Conservation (phyloP, 108 stramenopile genomes). For the Seminavis robusta region DNA sequence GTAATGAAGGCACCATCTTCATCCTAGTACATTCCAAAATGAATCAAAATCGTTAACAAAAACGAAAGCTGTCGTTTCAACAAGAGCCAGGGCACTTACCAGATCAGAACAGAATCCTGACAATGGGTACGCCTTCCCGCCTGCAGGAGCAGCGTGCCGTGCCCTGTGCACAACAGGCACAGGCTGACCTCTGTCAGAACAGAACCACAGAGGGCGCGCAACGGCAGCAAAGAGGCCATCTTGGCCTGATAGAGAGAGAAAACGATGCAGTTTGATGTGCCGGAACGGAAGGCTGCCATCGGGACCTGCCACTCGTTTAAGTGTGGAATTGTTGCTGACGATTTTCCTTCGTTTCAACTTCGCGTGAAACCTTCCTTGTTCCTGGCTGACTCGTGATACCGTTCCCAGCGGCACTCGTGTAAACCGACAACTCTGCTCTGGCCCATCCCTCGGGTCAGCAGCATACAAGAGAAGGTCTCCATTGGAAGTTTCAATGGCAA, state of each 20-base stretch:
- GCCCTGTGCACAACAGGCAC: constrained; percentile 62
- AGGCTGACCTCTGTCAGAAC: constrained; percentile 69
- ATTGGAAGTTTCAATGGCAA: constrained; percentile 57
- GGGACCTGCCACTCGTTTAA: constrained; percentile 2
- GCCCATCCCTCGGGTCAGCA: constrained; percentile 16
- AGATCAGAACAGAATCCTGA: constrained; percentile 67
- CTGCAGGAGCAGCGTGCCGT: constrained; percentile 76
- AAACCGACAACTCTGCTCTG: constrained; percentile 26
- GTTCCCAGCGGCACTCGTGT: constrained; percentile 44
- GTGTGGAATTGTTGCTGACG: constrained; percentile 10
- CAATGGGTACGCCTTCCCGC: constrained; percentile 62
- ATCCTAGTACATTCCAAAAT: constrained; percentile 11
- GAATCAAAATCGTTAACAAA: not conserved
- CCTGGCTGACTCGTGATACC: constrained; percentile 61
- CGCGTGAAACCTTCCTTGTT: constrained; percentile 57
- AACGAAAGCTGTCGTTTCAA: not conserved
- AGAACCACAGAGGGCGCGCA: constrained; percentile 71
- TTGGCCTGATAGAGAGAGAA: constrained; percentile 60
- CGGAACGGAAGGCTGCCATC: constrained; percentile 25
- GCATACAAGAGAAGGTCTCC: constrained; percentile 72
- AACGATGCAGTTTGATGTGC: constrained; percentile 57
- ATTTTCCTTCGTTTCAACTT: constrained; percentile 75
- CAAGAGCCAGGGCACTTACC: not conserved
- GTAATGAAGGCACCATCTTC: constrained; percentile 60
- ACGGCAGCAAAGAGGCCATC: constrained; percentile 76